Conservation (phyloP, 805 yeast species). For the Candida manassasensis region DNA sequence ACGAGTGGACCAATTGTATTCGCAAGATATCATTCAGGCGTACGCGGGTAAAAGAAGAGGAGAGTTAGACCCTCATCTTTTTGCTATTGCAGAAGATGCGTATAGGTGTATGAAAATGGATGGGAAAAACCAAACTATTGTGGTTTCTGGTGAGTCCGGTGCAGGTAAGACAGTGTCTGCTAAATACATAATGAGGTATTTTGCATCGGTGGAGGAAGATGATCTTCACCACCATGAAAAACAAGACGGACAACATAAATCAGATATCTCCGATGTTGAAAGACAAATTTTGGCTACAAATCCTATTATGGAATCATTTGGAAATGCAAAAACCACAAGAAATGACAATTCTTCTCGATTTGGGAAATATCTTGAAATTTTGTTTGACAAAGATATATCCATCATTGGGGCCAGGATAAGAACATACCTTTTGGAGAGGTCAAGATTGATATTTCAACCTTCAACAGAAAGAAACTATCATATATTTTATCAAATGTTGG, state of each 20-base stretch:
- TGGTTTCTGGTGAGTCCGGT: slow-evolving; percentile 96
- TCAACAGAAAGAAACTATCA: slow-evolving; percentile 89
- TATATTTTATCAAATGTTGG: slow-evolving; percentile 83
- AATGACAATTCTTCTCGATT: slow-evolving; percentile 97
- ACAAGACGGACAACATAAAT: slow-evolving; percentile 30
- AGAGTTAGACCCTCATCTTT: slow-evolving; percentile 93
- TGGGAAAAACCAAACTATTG: slow-evolving; percentile 85
- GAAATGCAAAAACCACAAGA: slow-evolving; percentile 96
- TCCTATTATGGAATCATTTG: slow-evolving; percentile 97
- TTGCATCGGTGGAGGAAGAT: slow-evolving; percentile 81
- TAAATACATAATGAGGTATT: slow-evolving; percentile 94
- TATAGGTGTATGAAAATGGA: slow-evolving; percentile 90
- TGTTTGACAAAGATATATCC: slow-evolving; percentile 68
- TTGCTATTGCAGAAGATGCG: slow-evolving; percentile 97
- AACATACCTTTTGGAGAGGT: slow-evolving; percentile 88
- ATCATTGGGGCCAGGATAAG: slow-evolving; percentile 94
- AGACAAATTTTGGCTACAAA: slow-evolving; percentile 93
- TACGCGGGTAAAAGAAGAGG: slow-evolving; percentile 92
- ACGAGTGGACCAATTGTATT: slow-evolving; percentile 82
- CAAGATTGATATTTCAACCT: slow-evolving; percentile 93
- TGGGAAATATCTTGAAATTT: slow-evolving; percentile 91
- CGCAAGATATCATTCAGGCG: slow-evolving; percentile 90
- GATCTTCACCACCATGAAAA: slow-evolving; percentile 20
- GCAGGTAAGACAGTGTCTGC: slow-evolving; percentile 99
- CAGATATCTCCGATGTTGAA: slow-evolving; percentile 86